A percentile compares a stretch with the other conserved stretches of the same genome.
phyloP scores from a whole-genome alignment of 1,284 basidiomycete species.

The Fomitopsis betulina region DNA sequence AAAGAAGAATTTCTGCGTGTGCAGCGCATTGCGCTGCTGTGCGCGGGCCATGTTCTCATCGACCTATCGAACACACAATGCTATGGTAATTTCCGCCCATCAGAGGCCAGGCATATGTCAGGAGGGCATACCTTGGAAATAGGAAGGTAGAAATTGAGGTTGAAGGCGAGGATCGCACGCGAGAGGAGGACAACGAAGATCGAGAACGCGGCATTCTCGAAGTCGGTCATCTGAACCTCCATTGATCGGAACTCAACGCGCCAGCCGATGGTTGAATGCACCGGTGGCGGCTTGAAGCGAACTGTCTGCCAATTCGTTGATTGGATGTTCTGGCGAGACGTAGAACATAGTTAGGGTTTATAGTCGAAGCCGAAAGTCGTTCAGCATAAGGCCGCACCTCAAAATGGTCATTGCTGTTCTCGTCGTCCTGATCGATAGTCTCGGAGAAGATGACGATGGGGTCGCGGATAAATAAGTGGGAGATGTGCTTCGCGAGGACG shows the following conservation, averaged over 20 bases:
- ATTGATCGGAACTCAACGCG: constrained; percentile 97
- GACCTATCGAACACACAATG: constrained; percentile 50
- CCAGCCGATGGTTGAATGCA: constrained; percentile 93
- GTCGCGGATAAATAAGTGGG: constrained; percentile 97
- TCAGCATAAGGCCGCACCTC: constrained; percentile 52
- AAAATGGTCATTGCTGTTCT: constrained; percentile 89
- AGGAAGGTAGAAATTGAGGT: constrained; percentile 94
- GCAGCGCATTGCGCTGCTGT: constrained; percentile 80
- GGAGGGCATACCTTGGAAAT: constrained; percentile 78
- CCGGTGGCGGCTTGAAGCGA: constrained; percentile 96
- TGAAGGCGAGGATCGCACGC: constrained; percentile 87
- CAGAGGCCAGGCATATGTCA: background rate
- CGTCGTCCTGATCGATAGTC: constrained; percentile 90
- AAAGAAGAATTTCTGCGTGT: constrained; percentile 82
- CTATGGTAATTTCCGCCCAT: background rate
- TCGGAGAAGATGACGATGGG: constrained; percentile 96
- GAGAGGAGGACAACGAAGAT: constrained; percentile 94
- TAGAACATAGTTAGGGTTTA: constrained; percentile 5
- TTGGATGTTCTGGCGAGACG: constrained; percentile 78
- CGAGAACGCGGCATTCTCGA: constrained; percentile 96
- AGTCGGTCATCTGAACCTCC: constrained; percentile 99
- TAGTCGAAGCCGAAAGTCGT: background rate
- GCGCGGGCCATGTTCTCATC: constrained; percentile 96
- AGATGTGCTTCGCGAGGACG: constrained; percentile 85
- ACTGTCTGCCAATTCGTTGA: constrained; percentile 99